A percentile compares a stretch with the other conserved stretches of the same genome.
Conservation (phyloP, 345 rosid genomes). For the Ailanthus altissimus region DNA sequence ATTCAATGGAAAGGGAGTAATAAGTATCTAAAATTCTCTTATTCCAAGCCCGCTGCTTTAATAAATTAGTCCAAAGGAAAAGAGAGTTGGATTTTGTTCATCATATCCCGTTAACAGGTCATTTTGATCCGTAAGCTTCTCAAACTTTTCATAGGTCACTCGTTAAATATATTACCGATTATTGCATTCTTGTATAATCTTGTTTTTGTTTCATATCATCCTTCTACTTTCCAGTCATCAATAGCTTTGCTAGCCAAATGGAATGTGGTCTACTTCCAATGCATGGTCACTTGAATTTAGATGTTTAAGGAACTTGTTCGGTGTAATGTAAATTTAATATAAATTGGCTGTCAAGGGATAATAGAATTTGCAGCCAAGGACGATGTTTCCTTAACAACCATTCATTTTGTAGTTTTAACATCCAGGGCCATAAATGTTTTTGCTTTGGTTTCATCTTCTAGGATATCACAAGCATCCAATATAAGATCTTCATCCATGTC, state of each 20-base stretch:
- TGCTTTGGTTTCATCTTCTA: slow-evolving; percentile 79
- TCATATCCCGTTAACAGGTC: neutral
- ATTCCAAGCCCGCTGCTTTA: no score
- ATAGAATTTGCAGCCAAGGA: slow-evolving; percentile 31
- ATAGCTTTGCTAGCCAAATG: neutral
- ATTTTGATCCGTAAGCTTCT: neutral
- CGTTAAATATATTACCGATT: neutral
- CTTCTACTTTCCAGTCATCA: neutral
- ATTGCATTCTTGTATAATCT: neutral
- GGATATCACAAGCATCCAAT: slow-evolving; percentile 84
- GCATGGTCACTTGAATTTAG: neutral
- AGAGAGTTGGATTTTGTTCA: no score
- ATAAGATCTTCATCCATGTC: slow-evolving; percentile 87
- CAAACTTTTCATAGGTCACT: neutral
- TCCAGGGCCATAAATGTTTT: slow-evolving; percentile 81
- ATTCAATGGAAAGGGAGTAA: no score
- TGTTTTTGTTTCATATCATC: neutral
- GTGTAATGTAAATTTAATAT: neutral
- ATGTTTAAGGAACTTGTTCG: neutral
- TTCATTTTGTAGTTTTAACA: slow-evolving; percentile 66
- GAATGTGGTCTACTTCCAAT: neutral
- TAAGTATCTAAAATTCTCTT: no score
- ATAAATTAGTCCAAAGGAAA: no score
- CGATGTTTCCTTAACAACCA: slow-evolving; percentile 85
- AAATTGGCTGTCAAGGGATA: neutral